Percentiles rank a stretch among this genome's conserved stretches.
phyloP scores from a whole-genome alignment of 306 rosid species.

The Hippophae gyantsensis region DNA sequence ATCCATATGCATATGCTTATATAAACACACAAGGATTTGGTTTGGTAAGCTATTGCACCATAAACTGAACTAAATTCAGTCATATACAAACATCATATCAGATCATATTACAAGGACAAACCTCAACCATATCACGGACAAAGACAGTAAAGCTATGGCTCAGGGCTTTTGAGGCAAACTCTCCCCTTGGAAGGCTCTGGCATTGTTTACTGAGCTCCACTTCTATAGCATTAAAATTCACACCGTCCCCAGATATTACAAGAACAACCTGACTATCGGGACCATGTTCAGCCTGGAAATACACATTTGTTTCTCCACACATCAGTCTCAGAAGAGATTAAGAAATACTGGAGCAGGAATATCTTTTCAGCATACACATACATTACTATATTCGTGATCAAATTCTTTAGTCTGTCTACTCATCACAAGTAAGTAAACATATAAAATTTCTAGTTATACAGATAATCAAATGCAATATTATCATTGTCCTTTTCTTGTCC shows the following conservation, averaged over 20 bases:
- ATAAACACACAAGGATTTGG: too few species aligned
- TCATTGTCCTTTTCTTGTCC: too few species aligned
- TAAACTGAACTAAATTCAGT: neutral
- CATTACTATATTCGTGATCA: too few species aligned
- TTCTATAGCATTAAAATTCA: conserved; percentile 62
- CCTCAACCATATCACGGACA: conserved; percentile 92
- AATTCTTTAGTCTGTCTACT: too few species aligned
- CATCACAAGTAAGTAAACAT: too few species aligned
- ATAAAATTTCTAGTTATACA: too few species aligned
- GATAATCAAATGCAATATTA: too few species aligned
- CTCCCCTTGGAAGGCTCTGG: conserved; percentile 86
- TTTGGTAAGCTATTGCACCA: too few species aligned
- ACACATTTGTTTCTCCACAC: conserved; percentile 10
- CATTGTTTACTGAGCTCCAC: conserved; percentile 83
- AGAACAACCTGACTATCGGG: conserved; percentile 99
- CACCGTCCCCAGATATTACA: conserved; percentile 80
- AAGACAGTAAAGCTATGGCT: conserved; percentile 80
- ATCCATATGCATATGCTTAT: too few species aligned
- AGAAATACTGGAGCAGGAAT: too few species aligned
- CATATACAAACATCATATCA: neutral
- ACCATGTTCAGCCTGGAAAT: conserved; percentile 93
- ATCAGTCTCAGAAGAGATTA: neutral
- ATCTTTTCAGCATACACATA: too few species aligned
- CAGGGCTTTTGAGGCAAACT: conserved; percentile 77
- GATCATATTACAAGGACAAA: conserved; percentile 24